Evolutionary conservation across 2,329 filamentous ascomycete species (phyloP).

Genomic region (Cladosporium sp.): DNA sequence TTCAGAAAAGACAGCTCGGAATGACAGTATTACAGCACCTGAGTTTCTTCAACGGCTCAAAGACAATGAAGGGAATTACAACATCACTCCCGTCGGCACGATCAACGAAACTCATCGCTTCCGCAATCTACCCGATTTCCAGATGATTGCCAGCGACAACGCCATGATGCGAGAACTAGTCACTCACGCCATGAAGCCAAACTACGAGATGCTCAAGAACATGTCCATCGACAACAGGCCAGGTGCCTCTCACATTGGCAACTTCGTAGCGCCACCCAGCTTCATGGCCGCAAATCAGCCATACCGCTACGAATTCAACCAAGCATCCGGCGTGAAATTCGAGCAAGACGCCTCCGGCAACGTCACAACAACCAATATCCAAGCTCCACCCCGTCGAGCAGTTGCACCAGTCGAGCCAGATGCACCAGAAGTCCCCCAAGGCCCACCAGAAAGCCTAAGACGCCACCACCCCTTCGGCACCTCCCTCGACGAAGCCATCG

Average conservation of each 20-base stretch:
- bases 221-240: constrained; percentile 68
- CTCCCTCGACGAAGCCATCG: constrained; percentile 62
- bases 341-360: constrained; percentile 57
- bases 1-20: not conserved
- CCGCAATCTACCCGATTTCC: constrained; percentile 81
- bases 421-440: constrained; percentile 60
- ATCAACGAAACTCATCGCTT: constrained; percentile 84
- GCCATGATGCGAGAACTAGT: constrained; percentile 70
- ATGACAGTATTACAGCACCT: constrained; percentile 29
- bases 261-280: constrained; percentile 31
- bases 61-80: constrained; percentile 32
- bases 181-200: constrained; percentile 68
- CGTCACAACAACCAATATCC: constrained; percentile 50
- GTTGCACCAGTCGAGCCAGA: constrained; percentile 62
- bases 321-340: constrained; percentile 76
- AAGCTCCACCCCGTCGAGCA: constrained; percentile 59
- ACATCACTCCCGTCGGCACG: constrained; percentile 46
- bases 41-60: constrained; percentile 34
- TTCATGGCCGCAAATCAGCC: constrained; percentile 34
- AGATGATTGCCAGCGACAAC: constrained; percentile 43
- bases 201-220: constrained; percentile 59
- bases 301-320: constrained; percentile 70
- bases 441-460: constrained; percentile 58
- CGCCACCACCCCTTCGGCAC: constrained; percentile 39
- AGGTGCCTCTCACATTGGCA: constrained; percentile 68